Percentiles rank a stretch among this genome's conserved stretches.
Conservation (phyloP, 83 land plant genomes). For the Diphasiastrum complanatum region DNA sequence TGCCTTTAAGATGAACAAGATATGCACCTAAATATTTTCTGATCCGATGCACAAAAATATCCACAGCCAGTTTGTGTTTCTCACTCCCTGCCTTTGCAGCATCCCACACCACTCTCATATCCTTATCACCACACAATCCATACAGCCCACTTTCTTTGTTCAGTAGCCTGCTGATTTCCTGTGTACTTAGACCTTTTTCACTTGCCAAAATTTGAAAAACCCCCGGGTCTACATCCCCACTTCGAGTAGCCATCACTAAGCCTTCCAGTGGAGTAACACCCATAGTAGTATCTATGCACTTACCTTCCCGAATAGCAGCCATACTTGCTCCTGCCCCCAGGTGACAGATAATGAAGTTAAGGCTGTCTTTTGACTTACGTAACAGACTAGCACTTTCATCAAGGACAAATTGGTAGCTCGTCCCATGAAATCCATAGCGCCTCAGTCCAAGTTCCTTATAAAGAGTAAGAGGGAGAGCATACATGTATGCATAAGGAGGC, state of each 20-base stretch:
- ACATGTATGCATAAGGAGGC: slow-evolving; percentile 39
- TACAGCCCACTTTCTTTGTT: slow-evolving; percentile 43
- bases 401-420: slow-evolving; percentile 39
- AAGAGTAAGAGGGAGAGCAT: slow-evolving; percentile 31
- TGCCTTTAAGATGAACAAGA: slow-evolving; percentile 32
- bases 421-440: slow-evolving; percentile 43
- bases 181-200: slow-evolving; percentile 17
- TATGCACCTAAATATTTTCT: slow-evolving; percentile 41
- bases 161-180: slow-evolving; percentile 23
- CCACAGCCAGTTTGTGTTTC: slow-evolving; percentile 33
- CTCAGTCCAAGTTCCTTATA: slow-evolving; percentile 38
- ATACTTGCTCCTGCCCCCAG: slow-evolving; percentile 51
- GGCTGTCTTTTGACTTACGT: slow-evolving; percentile 20
- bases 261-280: slow-evolving; percentile 48
- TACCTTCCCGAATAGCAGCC: slow-evolving; percentile 37
- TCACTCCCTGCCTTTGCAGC: slow-evolving; percentile 31
- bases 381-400: slow-evolving; percentile 19
- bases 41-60: slow-evolving; percentile 34
- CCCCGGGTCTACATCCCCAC: slow-evolving; percentile 41
- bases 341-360: slow-evolving; percentile 37
- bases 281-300: slow-evolving; percentile 40
- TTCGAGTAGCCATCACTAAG: slow-evolving; percentile 39
- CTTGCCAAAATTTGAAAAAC: slow-evolving; percentile 31
- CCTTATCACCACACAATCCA: slow-evolving; percentile 44
- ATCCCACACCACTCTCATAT: slow-evolving; percentile 32